A percentile compares a stretch with the other conserved stretches of the same genome.
Conservation (phyloP, 1,284 basidiomycete genomes). For the Sanghuangporus sanghuang region DNA sequence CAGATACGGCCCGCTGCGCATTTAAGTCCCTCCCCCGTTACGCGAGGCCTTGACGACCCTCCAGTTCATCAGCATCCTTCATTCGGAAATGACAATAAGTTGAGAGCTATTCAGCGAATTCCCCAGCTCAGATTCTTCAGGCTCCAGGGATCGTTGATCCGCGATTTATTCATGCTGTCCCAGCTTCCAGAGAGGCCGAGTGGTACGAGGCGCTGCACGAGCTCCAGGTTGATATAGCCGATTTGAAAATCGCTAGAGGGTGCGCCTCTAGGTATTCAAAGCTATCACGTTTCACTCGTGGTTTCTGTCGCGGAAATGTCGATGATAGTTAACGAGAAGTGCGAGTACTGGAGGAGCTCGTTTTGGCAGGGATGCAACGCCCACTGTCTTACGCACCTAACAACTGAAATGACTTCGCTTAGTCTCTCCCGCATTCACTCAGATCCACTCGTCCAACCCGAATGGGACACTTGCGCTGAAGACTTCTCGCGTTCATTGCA, state of each 20-base stretch:
- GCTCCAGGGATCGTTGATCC: not conserved
- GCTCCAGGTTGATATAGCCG: not conserved
- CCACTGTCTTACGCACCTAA: not conserved
- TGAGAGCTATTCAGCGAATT: not conserved
- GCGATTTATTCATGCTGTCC: not conserved
- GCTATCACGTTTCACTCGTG: not conserved
- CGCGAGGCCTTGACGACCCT: not conserved
- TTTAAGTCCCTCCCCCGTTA: too few relatives aligned
- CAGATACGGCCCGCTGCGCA: too few relatives aligned
- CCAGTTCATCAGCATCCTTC: not conserved
- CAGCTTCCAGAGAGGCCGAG: not conserved
- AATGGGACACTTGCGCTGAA: conserved; percentile 2
- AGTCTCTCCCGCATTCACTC: conserved; percentile 2
- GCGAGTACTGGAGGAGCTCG: conserved; percentile 4
- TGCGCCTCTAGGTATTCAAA: not conserved
- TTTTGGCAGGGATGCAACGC: conserved; percentile 3
- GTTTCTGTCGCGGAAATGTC: not conserved
- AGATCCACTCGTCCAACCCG: not conserved
- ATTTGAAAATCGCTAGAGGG: not conserved
- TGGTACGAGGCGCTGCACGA: not conserved
- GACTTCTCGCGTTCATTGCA: not conserved
- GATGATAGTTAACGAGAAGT: not conserved
- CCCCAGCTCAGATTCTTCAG: not conserved
- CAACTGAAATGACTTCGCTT: not conserved
- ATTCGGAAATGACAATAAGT: not conserved